phyloP scores from a whole-genome alignment of 306 rosid genomes.

The Lotus japonicus region DNA sequence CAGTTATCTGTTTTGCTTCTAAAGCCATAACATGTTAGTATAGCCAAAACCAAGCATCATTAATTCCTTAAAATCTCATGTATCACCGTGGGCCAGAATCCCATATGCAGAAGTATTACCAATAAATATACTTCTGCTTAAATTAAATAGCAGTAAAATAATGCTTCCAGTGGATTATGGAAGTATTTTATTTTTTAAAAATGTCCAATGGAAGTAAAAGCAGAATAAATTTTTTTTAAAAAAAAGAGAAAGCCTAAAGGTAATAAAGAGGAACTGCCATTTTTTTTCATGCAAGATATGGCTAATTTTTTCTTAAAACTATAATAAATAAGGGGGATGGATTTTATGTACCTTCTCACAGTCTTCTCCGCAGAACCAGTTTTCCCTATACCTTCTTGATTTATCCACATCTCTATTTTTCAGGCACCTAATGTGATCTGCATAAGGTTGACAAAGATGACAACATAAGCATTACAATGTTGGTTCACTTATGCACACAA shows the following conservation, averaged over 20 bases:
- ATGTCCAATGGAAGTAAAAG: not conserved
- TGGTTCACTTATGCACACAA: not conserved
- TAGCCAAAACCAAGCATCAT: not conserved
- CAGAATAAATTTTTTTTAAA: not conserved
- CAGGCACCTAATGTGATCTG: conserved; percentile 71
- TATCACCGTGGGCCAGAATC: not conserved
- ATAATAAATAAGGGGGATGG: not conserved
- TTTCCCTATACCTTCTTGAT: conserved; percentile 24
- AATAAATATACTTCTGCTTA: not conserved
- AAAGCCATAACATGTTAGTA: not conserved
- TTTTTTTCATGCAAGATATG: not conserved
- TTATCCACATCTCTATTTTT: conserved; percentile 11
- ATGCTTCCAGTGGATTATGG: conserved; percentile 1
- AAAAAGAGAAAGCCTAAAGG: not conserved
- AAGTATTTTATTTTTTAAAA: no score
- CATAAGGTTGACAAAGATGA: conserved; percentile 27
- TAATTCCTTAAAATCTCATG: not conserved
- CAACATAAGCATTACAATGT: conserved; percentile 10
- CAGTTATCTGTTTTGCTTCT: no score
- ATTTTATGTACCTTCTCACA: conserved; percentile 57
- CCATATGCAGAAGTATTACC: not conserved
- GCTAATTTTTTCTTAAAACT: not conserved
- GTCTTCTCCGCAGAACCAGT: conserved; percentile 59
- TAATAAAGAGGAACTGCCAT: conserved; percentile 1
- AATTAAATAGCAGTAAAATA: not conserved